Base-by-base conservation (phyloP, 768 basidiomycete species). In the Mycena rosella region DNA sequence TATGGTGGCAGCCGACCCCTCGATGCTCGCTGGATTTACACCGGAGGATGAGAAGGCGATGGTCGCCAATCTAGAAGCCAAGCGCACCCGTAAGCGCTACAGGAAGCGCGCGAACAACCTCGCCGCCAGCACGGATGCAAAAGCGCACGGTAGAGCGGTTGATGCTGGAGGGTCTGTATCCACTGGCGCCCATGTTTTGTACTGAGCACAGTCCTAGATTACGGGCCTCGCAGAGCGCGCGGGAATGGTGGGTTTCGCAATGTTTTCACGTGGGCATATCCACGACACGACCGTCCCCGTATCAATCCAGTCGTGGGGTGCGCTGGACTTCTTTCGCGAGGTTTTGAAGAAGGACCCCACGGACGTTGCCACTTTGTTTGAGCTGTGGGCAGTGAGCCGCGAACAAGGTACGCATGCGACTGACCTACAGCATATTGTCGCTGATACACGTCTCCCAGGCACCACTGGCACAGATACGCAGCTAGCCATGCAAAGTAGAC, bases 361-460 rank as follows among this genome's bases (percentile, higher is more conserved):
- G 29, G 55, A 64, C 38, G 13, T 66, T 6, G 44, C 52, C 13
- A 15, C 26, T 5, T 14, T 60, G 24, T 72, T 67, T 14, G 65
- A 72, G 34, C 29, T 61, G 38, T 72, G 69, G 71, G 60, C 49
- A 5, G 36, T 58, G 27, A 54, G 34, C 3, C 29, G 49, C 42
- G 64, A 72, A 18, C 20, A 63, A 30, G 55, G 69, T 70, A 27
- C 10, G 56, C 42, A 20, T 11, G 18, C 42, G n/a, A n/a, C n/a
- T n/a, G n/a, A n/a, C n/a, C n/a, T n/a, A n/a, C n/a, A n/a, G n/a
- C n/a, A n/a, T n/a, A n/a, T n/a, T n/a, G n/a, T n/a, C n/a, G n/a
- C n/a, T n/a, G n/a, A n/a, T n/a, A n/a, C n/a, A n/a, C n/a, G n/a
- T n/a, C n/a, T n/a, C n/a, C n/a, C n/a, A n/a, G n/a, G n/a, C n/a